Conservation (phyloP, 495 filamentous ascomycete genomes). For the Aspergillus baeticus region DNA sequence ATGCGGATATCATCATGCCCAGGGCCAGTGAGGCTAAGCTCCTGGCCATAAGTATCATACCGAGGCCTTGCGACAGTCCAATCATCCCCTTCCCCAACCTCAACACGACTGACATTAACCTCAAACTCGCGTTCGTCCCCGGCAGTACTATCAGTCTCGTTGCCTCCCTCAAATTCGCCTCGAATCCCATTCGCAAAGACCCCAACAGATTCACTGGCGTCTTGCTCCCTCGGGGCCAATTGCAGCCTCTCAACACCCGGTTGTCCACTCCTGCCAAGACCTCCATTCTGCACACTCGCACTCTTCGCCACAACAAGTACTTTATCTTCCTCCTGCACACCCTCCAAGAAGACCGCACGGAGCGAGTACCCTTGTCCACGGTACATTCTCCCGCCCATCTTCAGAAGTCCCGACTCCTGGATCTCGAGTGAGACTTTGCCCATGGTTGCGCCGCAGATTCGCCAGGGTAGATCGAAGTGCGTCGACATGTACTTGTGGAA, state of each 20-base stretch:
- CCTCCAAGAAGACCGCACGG: slow-evolving; percentile 10
- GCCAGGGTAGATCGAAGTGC: slow-evolving; percentile 10
- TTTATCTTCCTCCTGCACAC: slow-evolving; percentile 14
- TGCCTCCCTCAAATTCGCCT: neutral
- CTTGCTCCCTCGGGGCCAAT: too few species aligned
- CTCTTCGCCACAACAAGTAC: slow-evolving; percentile 6
- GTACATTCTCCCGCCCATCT: slow-evolving; percentile 11
- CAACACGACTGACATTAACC: neutral
- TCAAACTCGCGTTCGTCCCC: neutral
- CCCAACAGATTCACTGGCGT: too few species aligned
- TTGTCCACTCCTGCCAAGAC: slow-evolving; percentile 4
- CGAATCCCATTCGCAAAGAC: too few species aligned
- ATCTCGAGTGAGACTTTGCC: neutral
- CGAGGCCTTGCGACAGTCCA: neutral
- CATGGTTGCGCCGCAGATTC: slow-evolving; percentile 8
- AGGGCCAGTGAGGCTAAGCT: neutral
- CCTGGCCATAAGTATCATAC: neutral
- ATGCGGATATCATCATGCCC: neutral
- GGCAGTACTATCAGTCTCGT: neutral
- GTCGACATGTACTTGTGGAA: slow-evolving; percentile 9
- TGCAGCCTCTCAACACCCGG: slow-evolving; percentile 1
- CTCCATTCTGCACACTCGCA: neutral
- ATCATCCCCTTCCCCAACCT: neutral
- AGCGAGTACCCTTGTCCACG: slow-evolving; percentile 3
- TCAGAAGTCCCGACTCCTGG: neutral